Percentiles rank a stretch among this genome's conserved stretches.
Conservation (phyloP, 2,329 filamentous ascomycete species). For the Acrocalymma vagum region DNA sequence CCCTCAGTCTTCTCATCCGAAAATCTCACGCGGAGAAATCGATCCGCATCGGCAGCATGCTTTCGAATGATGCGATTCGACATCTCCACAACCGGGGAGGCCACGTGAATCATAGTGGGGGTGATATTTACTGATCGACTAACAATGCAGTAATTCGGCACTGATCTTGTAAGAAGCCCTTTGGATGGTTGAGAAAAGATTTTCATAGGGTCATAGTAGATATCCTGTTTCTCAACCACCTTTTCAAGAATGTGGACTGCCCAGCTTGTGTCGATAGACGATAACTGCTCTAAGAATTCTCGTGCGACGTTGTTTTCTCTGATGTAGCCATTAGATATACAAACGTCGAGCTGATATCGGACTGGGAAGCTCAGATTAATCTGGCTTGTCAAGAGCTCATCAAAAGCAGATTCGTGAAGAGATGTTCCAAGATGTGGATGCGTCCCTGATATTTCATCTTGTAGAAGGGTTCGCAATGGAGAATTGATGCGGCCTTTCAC, state of each 20-base stretch:
- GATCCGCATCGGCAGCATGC: slow-evolving; percentile 73
- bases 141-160: slow-evolving; percentile 77
- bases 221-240: slow-evolving; percentile 69
- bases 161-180: slow-evolving; percentile 44
- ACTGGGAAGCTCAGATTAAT: slow-evolving; percentile 66
- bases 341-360: slow-evolving; percentile 91
- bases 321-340: slow-evolving; percentile 80
- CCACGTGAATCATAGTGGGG: slow-evolving; percentile 82
- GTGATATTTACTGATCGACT: slow-evolving; percentile 82
- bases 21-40: slow-evolving; percentile 90
- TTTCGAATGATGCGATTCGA: slow-evolving; percentile 87
- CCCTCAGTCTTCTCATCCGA: slow-evolving; percentile 75
- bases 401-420: slow-evolving; percentile 20
- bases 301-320: slow-evolving; percentile 76
- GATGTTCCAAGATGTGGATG: slow-evolving; percentile 27
- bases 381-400: slow-evolving; percentile 41
- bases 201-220: slow-evolving; percentile 73
- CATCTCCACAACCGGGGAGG: slow-evolving; percentile 80
- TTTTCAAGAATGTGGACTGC: slow-evolving; percentile 78
- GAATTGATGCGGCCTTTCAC: slow-evolving; percentile 30
- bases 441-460: slow-evolving; percentile 36
- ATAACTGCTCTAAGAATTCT: slow-evolving; percentile 73
- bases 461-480: slow-evolving; percentile 34
- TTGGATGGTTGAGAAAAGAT: slow-evolving; percentile 67
- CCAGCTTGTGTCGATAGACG: slow-evolving; percentile 57